Evolutionary conservation across 2,329 filamentous ascomycete genomes (phyloP).

Genomic region (Knoxdaviesia capensis): DNA sequence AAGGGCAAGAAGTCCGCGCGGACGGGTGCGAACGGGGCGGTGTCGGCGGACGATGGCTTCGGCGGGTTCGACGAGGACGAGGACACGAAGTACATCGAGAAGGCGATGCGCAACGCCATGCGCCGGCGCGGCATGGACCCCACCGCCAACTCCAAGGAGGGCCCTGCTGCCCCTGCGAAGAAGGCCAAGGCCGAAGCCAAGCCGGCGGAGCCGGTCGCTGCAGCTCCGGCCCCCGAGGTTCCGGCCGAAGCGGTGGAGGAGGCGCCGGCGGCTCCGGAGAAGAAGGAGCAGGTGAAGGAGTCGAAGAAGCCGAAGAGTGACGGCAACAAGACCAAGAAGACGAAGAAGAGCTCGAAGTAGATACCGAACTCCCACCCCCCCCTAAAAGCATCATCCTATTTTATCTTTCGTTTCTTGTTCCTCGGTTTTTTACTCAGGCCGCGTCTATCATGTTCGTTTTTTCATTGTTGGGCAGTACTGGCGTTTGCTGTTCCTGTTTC

Average conservation of each 20-base stretch:
- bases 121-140: constrained; percentile 57
- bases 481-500: no score
- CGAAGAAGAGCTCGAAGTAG: constrained; percentile 5
- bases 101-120: constrained; percentile 53
- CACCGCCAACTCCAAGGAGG: constrained; percentile 14
- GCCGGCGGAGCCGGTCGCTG: constrained; percentile 1
- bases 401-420: background rate
- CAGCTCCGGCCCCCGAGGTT: no score
- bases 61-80: constrained; percentile 57
- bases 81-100: constrained; percentile 51
- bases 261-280: background rate
- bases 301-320: background rate
- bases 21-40: constrained; percentile 1
- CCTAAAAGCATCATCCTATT: background rate
- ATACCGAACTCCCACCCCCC: background rate
- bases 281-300: background rate
- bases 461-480: background rate
- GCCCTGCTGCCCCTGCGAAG: constrained; percentile 7
- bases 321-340: constrained; percentile 5
- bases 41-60: constrained; percentile 30
- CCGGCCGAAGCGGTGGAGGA: constrained; percentile 3
- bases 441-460: background rate
- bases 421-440: background rate
- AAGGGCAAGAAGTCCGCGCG: no score
- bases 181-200: constrained; percentile 5